These are phyloP conservation scores for Buddleja alternifolia DNA, from an alignment of 257 asterid species.

Conservation along the genomic window DNA sequence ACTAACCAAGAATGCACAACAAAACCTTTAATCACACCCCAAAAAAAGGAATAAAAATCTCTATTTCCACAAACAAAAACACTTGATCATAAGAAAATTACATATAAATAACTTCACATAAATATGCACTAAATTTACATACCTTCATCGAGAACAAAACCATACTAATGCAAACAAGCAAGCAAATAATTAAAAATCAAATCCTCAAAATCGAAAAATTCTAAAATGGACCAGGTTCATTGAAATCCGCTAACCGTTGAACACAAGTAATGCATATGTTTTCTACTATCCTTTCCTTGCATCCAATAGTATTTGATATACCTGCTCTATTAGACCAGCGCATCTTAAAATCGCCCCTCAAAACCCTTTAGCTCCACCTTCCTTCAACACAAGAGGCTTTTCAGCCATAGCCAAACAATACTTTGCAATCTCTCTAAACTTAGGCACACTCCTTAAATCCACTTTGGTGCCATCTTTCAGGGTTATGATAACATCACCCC, in stretches of 20 bases:
- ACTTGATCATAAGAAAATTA: conserved; percentile 5
- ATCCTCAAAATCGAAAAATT: too few species aligned
- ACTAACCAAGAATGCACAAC: background rate
- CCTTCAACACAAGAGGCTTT: conserved; percentile 49
- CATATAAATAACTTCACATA: background rate
- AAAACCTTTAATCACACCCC: background rate
- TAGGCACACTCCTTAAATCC: conserved; percentile 94
- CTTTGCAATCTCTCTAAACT: conserved; percentile 92
- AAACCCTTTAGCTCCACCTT: conserved; percentile 65
- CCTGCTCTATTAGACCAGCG: too few species aligned
- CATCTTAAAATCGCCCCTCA: too few species aligned
- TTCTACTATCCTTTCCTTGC: too few species aligned
- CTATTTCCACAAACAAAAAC: background rate
- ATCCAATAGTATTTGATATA: too few species aligned
- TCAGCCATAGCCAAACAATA: conserved; percentile 80
- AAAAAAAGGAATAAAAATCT: background rate
- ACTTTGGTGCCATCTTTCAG: conserved; percentile 85
- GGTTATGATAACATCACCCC: conserved; percentile 94
- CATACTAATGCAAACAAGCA: too few species aligned
- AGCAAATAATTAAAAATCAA: background rate
- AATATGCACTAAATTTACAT: conserved; percentile 20
- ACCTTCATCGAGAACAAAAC: conserved; percentile 1
- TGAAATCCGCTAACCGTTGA: too few species aligned
- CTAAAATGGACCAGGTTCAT: too few species aligned
- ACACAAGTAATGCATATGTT: too few species aligned